phyloP scores from a whole-genome alignment of 352 stramenopile genomes.

The Globisporangium lucens region DNA sequence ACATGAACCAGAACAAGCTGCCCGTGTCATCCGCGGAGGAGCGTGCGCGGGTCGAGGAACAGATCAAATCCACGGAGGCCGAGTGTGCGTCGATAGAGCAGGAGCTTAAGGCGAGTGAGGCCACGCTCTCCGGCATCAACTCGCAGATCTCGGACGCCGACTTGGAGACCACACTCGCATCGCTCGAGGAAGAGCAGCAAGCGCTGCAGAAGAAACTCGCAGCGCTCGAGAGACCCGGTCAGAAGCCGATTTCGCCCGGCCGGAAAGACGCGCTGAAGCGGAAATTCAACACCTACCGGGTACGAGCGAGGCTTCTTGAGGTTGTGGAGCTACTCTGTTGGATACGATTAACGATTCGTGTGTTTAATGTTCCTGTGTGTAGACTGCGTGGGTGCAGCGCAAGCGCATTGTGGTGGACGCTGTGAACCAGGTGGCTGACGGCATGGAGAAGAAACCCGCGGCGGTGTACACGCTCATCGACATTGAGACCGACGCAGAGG shows the following conservation, averaged over 20 bases:
- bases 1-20: constrained; percentile 73
- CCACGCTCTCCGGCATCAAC: constrained; percentile 40
- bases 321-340: background rate
- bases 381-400: constrained; percentile 68
- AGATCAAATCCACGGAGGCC: constrained; percentile 46
- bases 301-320: constrained; percentile 18
- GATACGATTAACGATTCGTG: background rate
- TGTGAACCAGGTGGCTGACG: constrained; percentile 74
- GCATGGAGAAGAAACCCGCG: constrained; percentile 83
- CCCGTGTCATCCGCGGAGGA: constrained; percentile 50
- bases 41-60: constrained; percentile 37
- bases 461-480: constrained; percentile 53
- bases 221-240: constrained; percentile 38
- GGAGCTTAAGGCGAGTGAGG: constrained; percentile 52
- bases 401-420: constrained; percentile 80
- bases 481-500: constrained; percentile 71
- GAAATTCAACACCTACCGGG: constrained; percentile 61
- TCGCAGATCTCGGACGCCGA: constrained; percentile 67
- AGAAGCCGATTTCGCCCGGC: constrained; percentile 47
- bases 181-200: constrained; percentile 39
- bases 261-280: constrained; percentile 62
- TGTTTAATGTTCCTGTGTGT: background rate
- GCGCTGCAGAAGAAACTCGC: constrained; percentile 44
- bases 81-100: constrained; percentile 51
- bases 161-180: constrained; percentile 43